Evolutionary conservation across 371 early-diverging fungal genomes (phyloP), one percentile per base, ranked within the genome.

Genomic region (Mucor velutinosus): DNA sequence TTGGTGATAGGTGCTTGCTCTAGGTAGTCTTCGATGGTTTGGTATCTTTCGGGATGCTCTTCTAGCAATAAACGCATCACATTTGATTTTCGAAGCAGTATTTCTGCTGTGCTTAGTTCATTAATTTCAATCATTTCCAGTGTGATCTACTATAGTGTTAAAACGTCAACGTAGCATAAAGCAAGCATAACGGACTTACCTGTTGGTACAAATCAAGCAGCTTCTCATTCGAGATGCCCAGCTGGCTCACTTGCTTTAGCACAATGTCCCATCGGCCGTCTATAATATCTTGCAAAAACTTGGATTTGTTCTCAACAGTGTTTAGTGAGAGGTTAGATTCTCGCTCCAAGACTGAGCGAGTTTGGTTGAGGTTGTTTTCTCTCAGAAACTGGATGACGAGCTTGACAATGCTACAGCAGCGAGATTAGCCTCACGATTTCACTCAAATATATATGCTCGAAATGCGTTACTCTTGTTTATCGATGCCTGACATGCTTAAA

Each of bases 121-220:
- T 87, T 78, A 70, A 87, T 76, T 68, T 98, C 98, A 10, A 91
- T 81, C 27, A 97, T 77, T 63, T 98, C 98, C 35, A 96, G 73
- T 12, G 92, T 81, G 41, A 96, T 90, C 92, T 94, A 57, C 17
- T 27, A 10, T 19, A 11, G 0, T 33, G 33, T 57, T 32, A 19
- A 30, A 1, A 17, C 7, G 17, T 7, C 4, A 32, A 27, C 32
- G 7, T 11, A 7, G 19, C 32, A 30, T 12, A 10, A 39, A 32
- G 3, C 15, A 21, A 7, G 11, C 8, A 32, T 30, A 12, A 12
- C 6, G n/a, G 1, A 17, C 15, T 23, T 25, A 94, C 94, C 79
- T 96, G 96, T 75, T 97, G 96, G 75, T 95, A 96, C 1, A 97
- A 82, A 70, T 94, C 94, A 47, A 92, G 77, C 37, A 94, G 81